Conservation (phyloP, 768 basidiomycete genomes). For the Mrakia hoshinonis region DNA sequence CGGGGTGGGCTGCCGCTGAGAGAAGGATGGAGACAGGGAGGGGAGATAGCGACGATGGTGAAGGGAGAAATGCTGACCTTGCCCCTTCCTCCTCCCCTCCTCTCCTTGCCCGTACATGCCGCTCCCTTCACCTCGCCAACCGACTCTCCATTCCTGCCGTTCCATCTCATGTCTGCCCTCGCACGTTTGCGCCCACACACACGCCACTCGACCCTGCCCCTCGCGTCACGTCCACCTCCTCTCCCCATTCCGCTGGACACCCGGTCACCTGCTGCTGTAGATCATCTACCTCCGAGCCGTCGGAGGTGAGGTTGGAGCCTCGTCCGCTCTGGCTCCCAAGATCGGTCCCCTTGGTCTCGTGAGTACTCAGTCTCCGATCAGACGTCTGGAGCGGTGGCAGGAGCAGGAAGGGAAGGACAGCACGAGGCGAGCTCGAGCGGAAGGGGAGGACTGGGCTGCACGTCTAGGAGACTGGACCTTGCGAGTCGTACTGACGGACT, state of each 20-base stretch:
- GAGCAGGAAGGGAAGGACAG: background rate
- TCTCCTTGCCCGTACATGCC: background rate
- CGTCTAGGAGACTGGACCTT: no score
- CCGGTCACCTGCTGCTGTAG: constrained; percentile 32
- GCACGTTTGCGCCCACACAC: background rate
- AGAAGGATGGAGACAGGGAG: background rate
- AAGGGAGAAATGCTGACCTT: constrained; percentile 7
- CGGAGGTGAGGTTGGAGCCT: constrained; percentile 98
- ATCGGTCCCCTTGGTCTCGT: constrained; percentile 99
- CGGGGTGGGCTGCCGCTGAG: background rate
- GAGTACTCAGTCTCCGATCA: constrained; percentile 40
- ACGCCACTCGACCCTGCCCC: background rate
- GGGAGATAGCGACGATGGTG: background rate
- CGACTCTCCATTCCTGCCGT: background rate
- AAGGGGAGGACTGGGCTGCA: no score
- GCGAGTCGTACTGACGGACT: background rate
- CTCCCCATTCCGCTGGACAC: background rate
- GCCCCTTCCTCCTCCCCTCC: background rate
- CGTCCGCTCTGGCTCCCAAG: constrained; percentile 96
- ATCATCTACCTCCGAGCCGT: constrained; percentile 97
- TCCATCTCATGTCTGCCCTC: background rate
- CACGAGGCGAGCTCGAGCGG: background rate
- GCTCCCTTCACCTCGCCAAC: background rate
- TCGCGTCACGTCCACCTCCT: background rate
- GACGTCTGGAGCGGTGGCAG: background rate